These are phyloP conservation scores for Teratosphaeria nubilosa DNA, from an alignment of 2,329 filamentous ascomycete genomes.

Conservation along the genomic window DNA sequence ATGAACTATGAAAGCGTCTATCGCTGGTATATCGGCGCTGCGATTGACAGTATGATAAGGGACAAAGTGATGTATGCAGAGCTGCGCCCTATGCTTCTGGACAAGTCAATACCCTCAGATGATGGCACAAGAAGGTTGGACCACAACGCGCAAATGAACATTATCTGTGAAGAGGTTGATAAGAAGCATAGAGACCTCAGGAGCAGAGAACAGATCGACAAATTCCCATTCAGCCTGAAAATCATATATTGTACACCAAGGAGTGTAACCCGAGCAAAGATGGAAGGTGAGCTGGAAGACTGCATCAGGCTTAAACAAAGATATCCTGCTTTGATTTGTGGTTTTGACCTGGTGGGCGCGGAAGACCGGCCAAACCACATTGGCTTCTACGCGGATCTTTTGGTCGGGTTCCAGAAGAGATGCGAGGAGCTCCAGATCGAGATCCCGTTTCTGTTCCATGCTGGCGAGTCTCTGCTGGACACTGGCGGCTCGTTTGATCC, in stretches of 20 bases:
- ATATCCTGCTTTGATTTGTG: slow-evolving; percentile 53
- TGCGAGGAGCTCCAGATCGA: slow-evolving; percentile 42
- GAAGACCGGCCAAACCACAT: slow-evolving; percentile 55
- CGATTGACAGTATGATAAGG: slow-evolving; percentile 51
- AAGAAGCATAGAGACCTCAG: slow-evolving; percentile 37
- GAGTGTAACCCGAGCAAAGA: slow-evolving; percentile 41
- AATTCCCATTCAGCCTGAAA: slow-evolving; percentile 54
- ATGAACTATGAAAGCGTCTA: slow-evolving; percentile 58
- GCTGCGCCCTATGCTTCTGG: slow-evolving; percentile 60
- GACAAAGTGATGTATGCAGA: slow-evolving; percentile 64
- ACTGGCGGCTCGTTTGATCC: slow-evolving; percentile 52
- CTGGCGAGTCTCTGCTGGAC: slow-evolving; percentile 60
- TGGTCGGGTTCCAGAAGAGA: slow-evolving; percentile 46
- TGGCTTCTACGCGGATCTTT: slow-evolving; percentile 47
- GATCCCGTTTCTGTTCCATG: slow-evolving; percentile 68
- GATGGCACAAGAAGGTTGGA: slow-evolving; percentile 44
- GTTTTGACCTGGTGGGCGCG: slow-evolving; percentile 59
- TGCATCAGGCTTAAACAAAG: slow-evolving; percentile 51
- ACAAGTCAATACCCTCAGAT: slow-evolving; percentile 51
- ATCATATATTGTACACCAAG: slow-evolving; percentile 63
- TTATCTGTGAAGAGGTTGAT: slow-evolving; percentile 48
- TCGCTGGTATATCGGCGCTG: slow-evolving; percentile 48
- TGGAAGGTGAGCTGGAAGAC: slow-evolving; percentile 47
- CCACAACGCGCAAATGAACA: slow-evolving; percentile 50
- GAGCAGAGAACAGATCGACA: slow-evolving; percentile 23